Base-by-base conservation (phyloP, 192 early-diverging fungal species). In the Linnemannia zychae region DNA sequence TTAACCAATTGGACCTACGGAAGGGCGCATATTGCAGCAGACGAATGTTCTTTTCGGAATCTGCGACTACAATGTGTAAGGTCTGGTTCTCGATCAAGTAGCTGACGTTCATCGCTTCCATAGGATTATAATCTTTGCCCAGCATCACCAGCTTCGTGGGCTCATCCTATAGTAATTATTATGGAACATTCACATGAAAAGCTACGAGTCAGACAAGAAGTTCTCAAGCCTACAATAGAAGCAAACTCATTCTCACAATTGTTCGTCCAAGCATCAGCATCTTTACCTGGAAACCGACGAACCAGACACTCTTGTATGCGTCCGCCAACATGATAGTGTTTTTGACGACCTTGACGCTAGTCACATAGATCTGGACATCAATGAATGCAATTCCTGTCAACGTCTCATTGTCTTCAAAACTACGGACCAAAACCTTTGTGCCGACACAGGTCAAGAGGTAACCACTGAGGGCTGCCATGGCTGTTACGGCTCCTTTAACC, bases 321-420 rank as follows among this genome's bases (percentile, higher is more conserved):
- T 99, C 99, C 63, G 95, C 96, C 5, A 99, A 83, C 22, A 98
- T 81, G 67, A 99, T 92, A 46, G 96, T 94, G 73, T 97, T 97
- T 82, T 97, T 98, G 76, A 99, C 91, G 0, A 96, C 90, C 7
- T 88, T 89, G 36, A 98, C 88, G 66, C 92, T 92, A 37, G 92
- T 95, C 17, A 98, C 96, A 89, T 95, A 99, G 47, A 96, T 94
- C 84, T 96, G 96, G 17, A 97, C 95, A 87, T 99, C 97, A 46
- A 99, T 89, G 77, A 99, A 99, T 0, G 97, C 98, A 36, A 99
- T 94, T 66, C 97, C 97, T 17, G 94, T 93, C 67, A 99, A 86
- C 18, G 90, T 89, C 77, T 94, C 93, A 74, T 91, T 92, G 79
- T 97, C 95, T 80, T 96, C 94, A 79, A 99, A 96, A 24, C 92